These are phyloP conservation scores for Pseudogymnoascus sp. DNA, from an alignment of 2,329 filamentous ascomycete genomes.

Conservation along the genomic window DNA sequence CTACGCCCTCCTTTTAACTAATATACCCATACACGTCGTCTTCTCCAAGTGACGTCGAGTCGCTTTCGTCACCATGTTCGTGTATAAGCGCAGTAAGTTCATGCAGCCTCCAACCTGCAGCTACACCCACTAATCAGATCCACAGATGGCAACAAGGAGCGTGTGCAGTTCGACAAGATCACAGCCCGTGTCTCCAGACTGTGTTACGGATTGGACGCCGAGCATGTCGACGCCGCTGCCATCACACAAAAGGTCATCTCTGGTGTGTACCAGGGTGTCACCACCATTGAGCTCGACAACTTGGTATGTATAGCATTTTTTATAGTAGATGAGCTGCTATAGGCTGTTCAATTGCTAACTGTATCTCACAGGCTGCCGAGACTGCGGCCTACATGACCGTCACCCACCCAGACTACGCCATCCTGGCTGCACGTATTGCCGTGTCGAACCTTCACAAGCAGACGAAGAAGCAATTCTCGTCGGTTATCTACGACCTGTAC, in stretches of 20 bases:
- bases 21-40: slow-evolving; percentile 2
- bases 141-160: slow-evolving; percentile 96
- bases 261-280: slow-evolving; percentile 97
- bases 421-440: slow-evolving; percentile 94
- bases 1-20: neutral
- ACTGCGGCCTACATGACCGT: slow-evolving; percentile 99
- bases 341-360: slow-evolving; percentile 17
- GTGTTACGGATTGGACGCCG: slow-evolving; percentile 93
- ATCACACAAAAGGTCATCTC: slow-evolving; percentile 99
- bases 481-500: slow-evolving; percentile 86
- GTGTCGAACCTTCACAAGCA: slow-evolving; percentile 99
- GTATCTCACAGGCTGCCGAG: slow-evolving; percentile 69
- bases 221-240: slow-evolving; percentile 92
- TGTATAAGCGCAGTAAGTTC: slow-evolving; percentile 30
- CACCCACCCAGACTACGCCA: slow-evolving; percentile 97
- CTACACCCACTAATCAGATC: slow-evolving; percentile 14
- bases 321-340: slow-evolving; percentile 14
- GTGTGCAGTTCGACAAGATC: slow-evolving; percentile 99
- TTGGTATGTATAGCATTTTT: slow-evolving; percentile 56
- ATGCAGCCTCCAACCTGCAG: neutral
- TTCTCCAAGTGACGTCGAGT: neutral
- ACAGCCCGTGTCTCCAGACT: slow-evolving; percentile 94
- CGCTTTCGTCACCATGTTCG: slow-evolving; percentile 23
- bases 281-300: slow-evolving; percentile 92
- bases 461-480: slow-evolving; percentile 99